Percentiles rank a stretch among this genome's conserved stretches.
Evolutionary conservation across 2,329 filamentous ascomycete genomes (phyloP).

Genomic region (Magnaporthiopsis rhizophila): DNA sequence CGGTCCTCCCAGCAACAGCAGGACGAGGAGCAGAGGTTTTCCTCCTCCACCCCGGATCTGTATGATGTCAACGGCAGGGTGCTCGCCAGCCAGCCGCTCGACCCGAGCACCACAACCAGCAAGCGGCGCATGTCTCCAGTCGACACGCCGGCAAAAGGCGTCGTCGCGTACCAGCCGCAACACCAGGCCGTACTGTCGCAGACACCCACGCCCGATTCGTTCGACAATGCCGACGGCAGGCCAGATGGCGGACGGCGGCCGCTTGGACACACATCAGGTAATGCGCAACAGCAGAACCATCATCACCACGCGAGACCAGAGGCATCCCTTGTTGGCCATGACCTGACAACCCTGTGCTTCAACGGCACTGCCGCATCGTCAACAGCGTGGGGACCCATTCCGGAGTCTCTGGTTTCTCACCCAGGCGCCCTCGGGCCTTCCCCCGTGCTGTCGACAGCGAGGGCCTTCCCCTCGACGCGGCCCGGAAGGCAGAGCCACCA

Average conservation of each 20-base stretch:
- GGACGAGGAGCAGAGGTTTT: background rate
- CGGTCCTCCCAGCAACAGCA: background rate
- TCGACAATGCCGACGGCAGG: background rate
- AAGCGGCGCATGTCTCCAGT: background rate
- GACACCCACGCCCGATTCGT: background rate
- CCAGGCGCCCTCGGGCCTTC: background rate
- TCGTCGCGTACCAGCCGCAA: background rate
- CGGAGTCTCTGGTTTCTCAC: background rate
- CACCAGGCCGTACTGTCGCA: background rate
- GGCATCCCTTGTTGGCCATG: constrained; percentile 5
- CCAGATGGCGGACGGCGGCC: constrained; percentile 28
- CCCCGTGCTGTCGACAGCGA: background rate
- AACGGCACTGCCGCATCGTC: background rate
- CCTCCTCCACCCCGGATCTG: background rate
- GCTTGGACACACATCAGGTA: constrained; percentile 44
- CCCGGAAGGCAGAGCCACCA: background rate
- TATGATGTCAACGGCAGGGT: background rate
- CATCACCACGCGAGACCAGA: constrained; percentile 26
- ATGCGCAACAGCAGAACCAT: constrained; percentile 33
- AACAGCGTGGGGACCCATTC: background rate
- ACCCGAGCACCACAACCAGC: background rate
- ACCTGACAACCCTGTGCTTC: background rate
- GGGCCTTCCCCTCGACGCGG: constrained; percentile 29
- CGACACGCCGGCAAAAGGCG: background rate
- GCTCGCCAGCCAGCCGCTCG: background rate